A percentile compares a stretch with the other conserved stretches of the same genome.
These are phyloP conservation scores for Trichopus zeylanicus DNA, from an alignment of 116 monocot genomes.

Conservation along the genomic window DNA sequence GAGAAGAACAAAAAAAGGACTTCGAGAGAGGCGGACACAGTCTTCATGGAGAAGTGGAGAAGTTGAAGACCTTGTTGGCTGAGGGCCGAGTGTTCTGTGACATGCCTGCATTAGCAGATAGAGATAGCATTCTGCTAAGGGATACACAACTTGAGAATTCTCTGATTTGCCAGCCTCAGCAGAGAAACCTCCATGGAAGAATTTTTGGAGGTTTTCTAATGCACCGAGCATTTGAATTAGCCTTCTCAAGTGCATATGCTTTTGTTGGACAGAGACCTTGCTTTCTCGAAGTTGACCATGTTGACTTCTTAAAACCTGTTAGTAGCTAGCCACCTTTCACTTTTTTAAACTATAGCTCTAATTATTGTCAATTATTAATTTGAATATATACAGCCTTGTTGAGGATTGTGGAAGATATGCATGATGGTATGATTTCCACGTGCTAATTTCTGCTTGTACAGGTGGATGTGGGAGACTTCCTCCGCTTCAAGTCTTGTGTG, in stretches of 20 bases:
- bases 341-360: neutral
- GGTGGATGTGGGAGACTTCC: conserved; percentile 97
- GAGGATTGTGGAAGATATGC: no score
- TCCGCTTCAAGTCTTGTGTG: conserved; percentile 91
- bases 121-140: conserved; percentile 75
- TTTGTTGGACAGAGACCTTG: conserved; percentile 77
- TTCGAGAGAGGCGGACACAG: conserved; percentile 50
- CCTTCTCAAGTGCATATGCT: conserved; percentile 96
- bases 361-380: neutral
- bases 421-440: no score
- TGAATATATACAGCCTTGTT: neutral
- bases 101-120: conserved; percentile 82
- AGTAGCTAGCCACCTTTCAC: conserved; percentile 23
- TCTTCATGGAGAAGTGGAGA: conserved; percentile 37
- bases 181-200: conserved; percentile 85
- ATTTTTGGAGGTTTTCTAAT: conserved; percentile 98
- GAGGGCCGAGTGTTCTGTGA: conserved; percentile 91
- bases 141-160: conserved; percentile 87
- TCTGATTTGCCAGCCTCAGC: conserved; percentile 94
- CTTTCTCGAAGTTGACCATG: conserved; percentile 96
- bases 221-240: conserved; percentile 84
- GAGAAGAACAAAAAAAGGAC: conserved; percentile 46
- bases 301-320: conserved; percentile 91
- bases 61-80: conserved; percentile 51
- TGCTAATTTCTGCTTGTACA: conserved; percentile 10